phyloP scores from a whole-genome alignment of 768 basidiomycete genomes.

The Lactarius pseudohatsudake region DNA sequence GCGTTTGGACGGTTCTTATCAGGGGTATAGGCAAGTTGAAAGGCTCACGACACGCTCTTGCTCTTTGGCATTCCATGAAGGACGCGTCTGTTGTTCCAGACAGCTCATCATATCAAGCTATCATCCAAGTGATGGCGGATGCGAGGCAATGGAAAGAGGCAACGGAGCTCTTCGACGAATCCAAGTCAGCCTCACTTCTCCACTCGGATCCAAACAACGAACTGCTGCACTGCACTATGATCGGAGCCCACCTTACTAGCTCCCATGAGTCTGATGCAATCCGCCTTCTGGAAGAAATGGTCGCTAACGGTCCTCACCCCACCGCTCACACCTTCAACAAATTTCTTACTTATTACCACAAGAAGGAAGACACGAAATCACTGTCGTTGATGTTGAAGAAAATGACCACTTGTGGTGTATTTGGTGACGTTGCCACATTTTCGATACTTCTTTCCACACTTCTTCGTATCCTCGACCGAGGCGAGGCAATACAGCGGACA shows the following conservation, averaged over 20 bases:
- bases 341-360: conserved; percentile 66
- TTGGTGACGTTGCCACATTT: conserved; percentile 82
- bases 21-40: conserved; percentile 57
- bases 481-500: conserved; percentile 64
- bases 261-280: conserved; percentile 38
- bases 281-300: conserved; percentile 42
- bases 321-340: conserved; percentile 82
- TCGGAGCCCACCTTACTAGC: conserved; percentile 60
- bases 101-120: conserved; percentile 61
- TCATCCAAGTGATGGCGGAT: conserved; percentile 62
- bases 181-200: conserved; percentile 40
- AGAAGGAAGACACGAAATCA: conserved; percentile 58
- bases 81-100: conserved; percentile 58
- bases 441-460: conserved; percentile 82
- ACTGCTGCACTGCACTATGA: conserved; percentile 67
- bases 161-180: conserved; percentile 49
- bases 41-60: conserved; percentile 52
- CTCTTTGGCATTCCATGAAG: conserved; percentile 64
- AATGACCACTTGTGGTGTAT: conserved; percentile 53
- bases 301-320: conserved; percentile 53
- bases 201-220: conserved; percentile 34
- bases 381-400: conserved; percentile 57
- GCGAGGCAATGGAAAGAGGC: conserved; percentile 53
- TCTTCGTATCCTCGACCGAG: conserved; percentile 56
- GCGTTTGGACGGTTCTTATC: conserved; percentile 72